Conservation (phyloP, 352 stramenopile genomes). For the Pythium sp. region DNA sequence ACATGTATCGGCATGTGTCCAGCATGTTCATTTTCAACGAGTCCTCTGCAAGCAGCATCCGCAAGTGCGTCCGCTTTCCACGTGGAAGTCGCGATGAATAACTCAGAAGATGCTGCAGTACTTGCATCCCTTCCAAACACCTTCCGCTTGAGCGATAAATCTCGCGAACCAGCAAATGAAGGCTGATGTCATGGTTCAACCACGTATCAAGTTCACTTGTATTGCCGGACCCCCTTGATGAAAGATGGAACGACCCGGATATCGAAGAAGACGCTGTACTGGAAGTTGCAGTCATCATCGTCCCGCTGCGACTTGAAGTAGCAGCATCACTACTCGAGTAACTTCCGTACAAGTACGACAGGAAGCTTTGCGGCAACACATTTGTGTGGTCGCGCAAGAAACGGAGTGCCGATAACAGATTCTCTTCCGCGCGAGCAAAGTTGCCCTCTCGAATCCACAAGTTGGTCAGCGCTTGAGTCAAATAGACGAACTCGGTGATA, state of each 20-base stretch:
- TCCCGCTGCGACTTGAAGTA: slow-evolving; percentile 54
- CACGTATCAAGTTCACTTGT: slow-evolving; percentile 73
- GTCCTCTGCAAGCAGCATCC: slow-evolving; percentile 80
- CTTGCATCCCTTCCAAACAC: slow-evolving; percentile 74
- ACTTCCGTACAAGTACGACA: slow-evolving; percentile 42
- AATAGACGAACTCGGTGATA: slow-evolving; percentile 81
- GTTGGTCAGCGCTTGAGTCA: slow-evolving; percentile 77
- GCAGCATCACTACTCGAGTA: slow-evolving; percentile 56
- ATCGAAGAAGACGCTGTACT: slow-evolving; percentile 68
- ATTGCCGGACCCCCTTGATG: slow-evolving; percentile 45
- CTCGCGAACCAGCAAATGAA: slow-evolving; percentile 80
- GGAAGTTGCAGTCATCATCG: slow-evolving; percentile 55
- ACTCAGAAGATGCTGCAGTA: slow-evolving; percentile 75
- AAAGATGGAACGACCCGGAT: slow-evolving; percentile 54
- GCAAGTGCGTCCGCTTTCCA: slow-evolving; percentile 73
- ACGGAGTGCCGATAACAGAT: slow-evolving; percentile 56
- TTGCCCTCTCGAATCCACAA: slow-evolving; percentile 78
- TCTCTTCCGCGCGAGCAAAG: slow-evolving; percentile 71
- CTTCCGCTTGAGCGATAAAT: slow-evolving; percentile 76
- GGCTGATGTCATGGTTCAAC: slow-evolving; percentile 79
- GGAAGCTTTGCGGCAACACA: slow-evolving; percentile 60
- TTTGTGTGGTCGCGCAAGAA: slow-evolving; percentile 70
- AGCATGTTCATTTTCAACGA: slow-evolving; percentile 70
- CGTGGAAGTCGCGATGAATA: slow-evolving; percentile 70
- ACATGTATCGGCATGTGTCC: slow-evolving; percentile 74